Conservation (phyloP, 2,329 filamentous ascomycete species). For the Chrysoporthe cubensis region DNA sequence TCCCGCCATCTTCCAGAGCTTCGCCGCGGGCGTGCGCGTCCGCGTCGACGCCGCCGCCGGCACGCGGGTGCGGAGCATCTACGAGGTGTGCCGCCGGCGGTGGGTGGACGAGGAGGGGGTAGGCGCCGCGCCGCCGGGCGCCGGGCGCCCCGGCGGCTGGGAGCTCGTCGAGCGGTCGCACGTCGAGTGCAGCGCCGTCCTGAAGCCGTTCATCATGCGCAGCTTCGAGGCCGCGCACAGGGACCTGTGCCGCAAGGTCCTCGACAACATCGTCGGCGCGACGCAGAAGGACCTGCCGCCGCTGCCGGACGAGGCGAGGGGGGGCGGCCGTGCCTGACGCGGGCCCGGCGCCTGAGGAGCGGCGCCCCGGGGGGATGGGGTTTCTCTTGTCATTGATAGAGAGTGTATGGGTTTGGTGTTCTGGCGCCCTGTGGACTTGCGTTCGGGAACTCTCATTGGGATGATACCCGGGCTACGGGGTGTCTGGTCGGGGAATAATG, state of each 20-base stretch:
- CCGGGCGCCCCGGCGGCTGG: conserved; percentile 31
- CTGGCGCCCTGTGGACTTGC: no score
- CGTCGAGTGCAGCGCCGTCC: conserved; percentile 39
- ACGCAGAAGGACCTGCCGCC: conserved; percentile 24
- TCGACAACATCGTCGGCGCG: conserved; percentile 33
- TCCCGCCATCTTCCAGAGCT: conserved; percentile 49
- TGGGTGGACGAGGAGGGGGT: neutral
- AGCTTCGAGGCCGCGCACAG: conserved; percentile 38
- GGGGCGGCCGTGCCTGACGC: neutral
- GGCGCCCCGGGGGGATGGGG: no score
- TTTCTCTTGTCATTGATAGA: neutral
- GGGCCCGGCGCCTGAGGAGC: no score
- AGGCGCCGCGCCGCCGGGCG: neutral
- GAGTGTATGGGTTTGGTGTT: neutral
- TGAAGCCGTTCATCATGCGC: conserved; percentile 41
- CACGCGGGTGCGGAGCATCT: conserved; percentile 47
- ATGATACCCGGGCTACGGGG: no score
- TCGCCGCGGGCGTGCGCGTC: conserved; percentile 46
- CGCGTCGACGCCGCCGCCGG: conserved; percentile 48
- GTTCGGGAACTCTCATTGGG: no score
- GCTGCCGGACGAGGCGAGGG: neutral
- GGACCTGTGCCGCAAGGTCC: conserved; percentile 39
- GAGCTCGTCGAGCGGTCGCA: conserved; percentile 41
- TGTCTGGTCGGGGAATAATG: no score
- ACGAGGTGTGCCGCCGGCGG: conserved; percentile 34